A percentile compares a stretch with the other conserved stretches of the same genome.
Evolutionary conservation across 495 filamentous ascomycete genomes (phyloP).

Genomic region (Neurospora sp.): DNA sequence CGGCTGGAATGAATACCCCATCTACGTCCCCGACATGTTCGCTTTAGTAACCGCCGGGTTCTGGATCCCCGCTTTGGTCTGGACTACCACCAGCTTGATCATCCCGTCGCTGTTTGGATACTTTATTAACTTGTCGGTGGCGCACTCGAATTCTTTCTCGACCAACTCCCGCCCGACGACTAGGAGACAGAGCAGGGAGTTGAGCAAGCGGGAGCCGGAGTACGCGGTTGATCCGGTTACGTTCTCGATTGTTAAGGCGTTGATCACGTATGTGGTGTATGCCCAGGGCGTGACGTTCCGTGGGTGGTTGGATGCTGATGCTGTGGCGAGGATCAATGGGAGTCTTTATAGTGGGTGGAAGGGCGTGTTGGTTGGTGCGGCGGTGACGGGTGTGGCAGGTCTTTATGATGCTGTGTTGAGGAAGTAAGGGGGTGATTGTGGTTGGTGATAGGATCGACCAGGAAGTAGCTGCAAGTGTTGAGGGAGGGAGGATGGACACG

Average conservation of each 20-base stretch:
- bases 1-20: conserved; percentile 31
- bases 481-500: background rate
- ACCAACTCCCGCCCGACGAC: conserved; percentile 19
- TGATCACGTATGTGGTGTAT: conserved; percentile 72
- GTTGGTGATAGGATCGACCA: background rate
- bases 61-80: conserved; percentile 73
- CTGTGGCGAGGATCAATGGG: conserved; percentile 50
- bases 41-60: conserved; percentile 63
- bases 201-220: conserved; percentile 17
- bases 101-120: conserved; percentile 65
- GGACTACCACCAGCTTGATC: conserved; percentile 59
- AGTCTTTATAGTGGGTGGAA: conserved; percentile 61
- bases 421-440: conserved; percentile 36
- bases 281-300: conserved; percentile 56
- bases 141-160: conserved; percentile 6
- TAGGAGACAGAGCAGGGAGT: conserved; percentile 4
- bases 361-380: conserved; percentile 61
- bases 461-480: background rate
- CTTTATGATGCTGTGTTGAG: conserved; percentile 78
- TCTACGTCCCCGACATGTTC: conserved; percentile 75
- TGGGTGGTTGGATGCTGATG: conserved; percentile 45
- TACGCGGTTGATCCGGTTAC: conserved; percentile 70
- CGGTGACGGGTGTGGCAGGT: conserved; percentile 56
- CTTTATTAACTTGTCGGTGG: conserved; percentile 71
- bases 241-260: conserved; percentile 78